These are phyloP conservation scores for Metarhizium sp. DNA, from an alignment of 2,329 filamentous ascomycete genomes.

Conservation along the genomic window DNA sequence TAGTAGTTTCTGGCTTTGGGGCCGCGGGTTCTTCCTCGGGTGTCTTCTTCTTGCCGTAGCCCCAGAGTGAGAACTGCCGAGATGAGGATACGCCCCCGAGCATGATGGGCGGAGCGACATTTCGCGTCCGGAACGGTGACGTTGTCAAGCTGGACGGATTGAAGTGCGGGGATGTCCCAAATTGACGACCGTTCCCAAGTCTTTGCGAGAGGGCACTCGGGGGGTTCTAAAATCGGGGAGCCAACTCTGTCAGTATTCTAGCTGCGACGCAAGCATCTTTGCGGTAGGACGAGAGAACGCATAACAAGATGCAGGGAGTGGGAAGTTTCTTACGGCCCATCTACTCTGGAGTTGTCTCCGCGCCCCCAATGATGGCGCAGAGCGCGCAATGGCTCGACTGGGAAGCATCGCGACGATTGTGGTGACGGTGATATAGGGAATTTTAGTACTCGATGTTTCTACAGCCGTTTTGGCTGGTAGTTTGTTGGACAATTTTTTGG, in stretches of 20 bases:
- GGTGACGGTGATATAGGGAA: background rate
- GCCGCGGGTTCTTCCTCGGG: conserved; percentile 7
- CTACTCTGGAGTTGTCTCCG: conserved; percentile 20
- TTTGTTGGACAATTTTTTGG: conserved; percentile 19
- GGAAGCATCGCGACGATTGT: conserved; percentile 29
- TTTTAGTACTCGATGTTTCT: background rate
- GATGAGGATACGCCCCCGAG: conserved; percentile 21
- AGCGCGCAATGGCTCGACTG: conserved; percentile 33
- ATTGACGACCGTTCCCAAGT: conserved; percentile 24
- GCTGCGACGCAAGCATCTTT: background rate
- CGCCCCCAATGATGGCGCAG: conserved; percentile 23
- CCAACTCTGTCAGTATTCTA: background rate
- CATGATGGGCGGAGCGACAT: conserved; percentile 16
- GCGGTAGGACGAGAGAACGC: too few relatives aligned
- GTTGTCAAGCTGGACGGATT: conserved; percentile 11
- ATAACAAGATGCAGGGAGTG: background rate
- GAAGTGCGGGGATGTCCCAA: conserved; percentile 22
- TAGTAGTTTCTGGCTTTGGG: conserved; percentile 7
- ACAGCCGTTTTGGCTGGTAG: background rate
- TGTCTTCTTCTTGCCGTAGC: conserved; percentile 20
- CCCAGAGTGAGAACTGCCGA: conserved; percentile 26
- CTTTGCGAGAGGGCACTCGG: conserved; percentile 18
- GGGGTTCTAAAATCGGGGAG: conserved; percentile 9
- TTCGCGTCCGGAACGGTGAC: conserved; percentile 14
- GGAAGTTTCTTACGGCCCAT: conserved; percentile 14